Percentiles rank a stretch among this genome's conserved stretches.
Conservation (phyloP, 2,329 filamentous ascomycete genomes). For the Colletotrichum gigasporum region DNA sequence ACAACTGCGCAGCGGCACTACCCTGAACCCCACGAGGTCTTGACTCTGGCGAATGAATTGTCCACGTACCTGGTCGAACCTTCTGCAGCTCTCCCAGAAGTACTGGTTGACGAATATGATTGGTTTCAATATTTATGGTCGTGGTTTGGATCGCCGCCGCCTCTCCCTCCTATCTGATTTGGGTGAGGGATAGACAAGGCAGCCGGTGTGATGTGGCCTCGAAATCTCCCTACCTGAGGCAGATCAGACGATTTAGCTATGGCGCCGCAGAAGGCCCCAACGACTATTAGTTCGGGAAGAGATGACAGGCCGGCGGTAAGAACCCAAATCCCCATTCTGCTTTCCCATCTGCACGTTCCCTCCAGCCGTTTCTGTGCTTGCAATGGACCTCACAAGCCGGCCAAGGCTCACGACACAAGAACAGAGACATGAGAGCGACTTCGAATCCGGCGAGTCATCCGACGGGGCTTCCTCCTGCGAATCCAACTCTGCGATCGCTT, state of each 20-base stretch:
- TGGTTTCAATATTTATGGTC: background rate
- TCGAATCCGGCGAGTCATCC: background rate
- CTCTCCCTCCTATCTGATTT: background rate
- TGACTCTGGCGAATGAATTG: background rate
- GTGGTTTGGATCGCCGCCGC: background rate
- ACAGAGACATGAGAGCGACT: conserved; percentile 4
- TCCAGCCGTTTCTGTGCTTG: background rate
- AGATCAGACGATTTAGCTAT: background rate
- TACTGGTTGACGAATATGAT: background rate
- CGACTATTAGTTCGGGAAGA: background rate
- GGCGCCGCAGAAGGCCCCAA: background rate
- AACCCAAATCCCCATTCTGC: background rate
- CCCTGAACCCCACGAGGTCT: background rate
- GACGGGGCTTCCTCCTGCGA: conserved; percentile 28
- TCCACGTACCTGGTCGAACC: too few relatives aligned
- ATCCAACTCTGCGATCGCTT: conserved; percentile 35
- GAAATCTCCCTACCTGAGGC: background rate
- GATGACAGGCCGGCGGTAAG: background rate
- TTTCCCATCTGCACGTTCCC: background rate
- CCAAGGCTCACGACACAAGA: background rate
- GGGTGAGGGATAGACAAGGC: background rate
- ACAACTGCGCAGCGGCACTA: background rate
- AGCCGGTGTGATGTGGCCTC: conserved; percentile 3
- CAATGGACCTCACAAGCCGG: background rate
- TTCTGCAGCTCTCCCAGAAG: too few relatives aligned